These are phyloP conservation scores for Lasiodiplodia citricola DNA, from an alignment of 2,329 filamentous ascomycete species.

Conservation along the genomic window DNA sequence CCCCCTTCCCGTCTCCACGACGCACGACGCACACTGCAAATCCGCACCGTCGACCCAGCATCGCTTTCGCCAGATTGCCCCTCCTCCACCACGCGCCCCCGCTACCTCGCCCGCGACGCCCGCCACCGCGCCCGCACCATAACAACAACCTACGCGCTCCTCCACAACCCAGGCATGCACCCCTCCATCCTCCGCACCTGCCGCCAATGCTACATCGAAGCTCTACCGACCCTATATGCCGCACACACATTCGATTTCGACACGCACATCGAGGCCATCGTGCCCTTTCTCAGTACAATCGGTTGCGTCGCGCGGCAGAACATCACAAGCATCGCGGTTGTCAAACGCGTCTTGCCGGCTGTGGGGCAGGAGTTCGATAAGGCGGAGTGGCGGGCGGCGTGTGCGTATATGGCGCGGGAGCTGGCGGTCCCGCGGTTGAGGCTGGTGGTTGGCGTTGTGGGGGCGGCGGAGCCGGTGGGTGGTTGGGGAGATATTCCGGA, in stretches of 20 bases:
- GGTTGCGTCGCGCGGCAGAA: slow-evolving; percentile 55
- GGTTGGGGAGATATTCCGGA: slow-evolving; percentile 55
- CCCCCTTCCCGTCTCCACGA: slow-evolving; percentile 34
- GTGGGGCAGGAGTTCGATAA: slow-evolving; percentile 59
- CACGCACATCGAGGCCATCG: slow-evolving; percentile 63
- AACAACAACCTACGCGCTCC: slow-evolving; percentile 62
- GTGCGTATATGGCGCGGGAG: slow-evolving; percentile 52
- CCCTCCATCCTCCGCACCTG: slow-evolving; percentile 54
- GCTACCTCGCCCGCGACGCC: slow-evolving; percentile 47
- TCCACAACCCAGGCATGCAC: slow-evolving; percentile 47
- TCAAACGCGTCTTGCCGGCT: slow-evolving; percentile 61
- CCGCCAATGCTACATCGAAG: slow-evolving; percentile 60
- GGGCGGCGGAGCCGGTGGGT: slow-evolving; percentile 52
- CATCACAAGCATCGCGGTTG: slow-evolving; percentile 58
- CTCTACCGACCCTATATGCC: slow-evolving; percentile 60
- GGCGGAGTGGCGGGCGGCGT: slow-evolving; percentile 60
- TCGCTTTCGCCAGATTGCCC: slow-evolving; percentile 28
- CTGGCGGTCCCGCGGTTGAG: slow-evolving; percentile 40
- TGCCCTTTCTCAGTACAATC: slow-evolving; percentile 65
- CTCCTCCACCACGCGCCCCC: slow-evolving; percentile 42
- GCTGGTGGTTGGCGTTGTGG: slow-evolving; percentile 60
- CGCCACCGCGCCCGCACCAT: slow-evolving; percentile 48
- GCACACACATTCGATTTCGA: slow-evolving; percentile 65
- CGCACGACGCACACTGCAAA: slow-evolving; percentile 44
- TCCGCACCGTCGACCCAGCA: slow-evolving; percentile 48